phyloP scores from a whole-genome alignment of 2,329 filamentous ascomycete genomes.

The Cercospora citrullina region DNA sequence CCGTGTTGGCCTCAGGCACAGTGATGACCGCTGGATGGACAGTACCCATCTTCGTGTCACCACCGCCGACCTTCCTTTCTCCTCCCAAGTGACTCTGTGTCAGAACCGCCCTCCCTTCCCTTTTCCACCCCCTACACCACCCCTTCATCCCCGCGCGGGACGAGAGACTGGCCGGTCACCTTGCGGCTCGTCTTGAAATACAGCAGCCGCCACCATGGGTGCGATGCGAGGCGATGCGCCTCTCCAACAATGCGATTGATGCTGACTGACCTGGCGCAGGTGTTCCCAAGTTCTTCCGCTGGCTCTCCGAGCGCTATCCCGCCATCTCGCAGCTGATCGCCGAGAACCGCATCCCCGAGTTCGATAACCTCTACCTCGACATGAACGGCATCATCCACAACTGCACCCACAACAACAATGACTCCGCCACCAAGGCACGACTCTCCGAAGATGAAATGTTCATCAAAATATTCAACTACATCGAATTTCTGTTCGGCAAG shows the following conservation, averaged over 20 bases:
- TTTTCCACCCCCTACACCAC: slow-evolving; percentile 11
- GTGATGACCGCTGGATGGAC: neutral
- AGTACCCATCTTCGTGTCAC: neutral
- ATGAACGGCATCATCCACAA: slow-evolving; percentile 99
- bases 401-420: slow-evolving; percentile 95
- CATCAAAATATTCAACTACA: slow-evolving; percentile 99
- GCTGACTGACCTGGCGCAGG: slow-evolving; percentile 54
- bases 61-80: slow-evolving; percentile 30
- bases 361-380: slow-evolving; percentile 93
- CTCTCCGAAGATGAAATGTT: slow-evolving; percentile 99
- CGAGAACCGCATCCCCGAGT: slow-evolving; percentile 98
- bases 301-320: slow-evolving; percentile 98
- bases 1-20: too few species aligned
- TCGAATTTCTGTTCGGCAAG: slow-evolving; percentile 96
- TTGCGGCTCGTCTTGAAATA: slow-evolving; percentile 33
- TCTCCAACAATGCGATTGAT: neutral
- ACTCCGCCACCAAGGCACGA: slow-evolving; percentile 86
- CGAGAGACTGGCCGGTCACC: slow-evolving; percentile 14
- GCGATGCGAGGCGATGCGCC: neutral
- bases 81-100: slow-evolving; percentile 16
- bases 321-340: slow-evolving; percentile 97
- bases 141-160: slow-evolving; percentile 10
- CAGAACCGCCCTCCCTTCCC: slow-evolving; percentile 21
- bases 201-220: slow-evolving; percentile 39
- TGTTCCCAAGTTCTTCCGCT: slow-evolving; percentile 94